phyloP scores from a whole-genome alignment of 2,329 filamentous ascomycete species.

The Beauveria scarabaeidicola region DNA sequence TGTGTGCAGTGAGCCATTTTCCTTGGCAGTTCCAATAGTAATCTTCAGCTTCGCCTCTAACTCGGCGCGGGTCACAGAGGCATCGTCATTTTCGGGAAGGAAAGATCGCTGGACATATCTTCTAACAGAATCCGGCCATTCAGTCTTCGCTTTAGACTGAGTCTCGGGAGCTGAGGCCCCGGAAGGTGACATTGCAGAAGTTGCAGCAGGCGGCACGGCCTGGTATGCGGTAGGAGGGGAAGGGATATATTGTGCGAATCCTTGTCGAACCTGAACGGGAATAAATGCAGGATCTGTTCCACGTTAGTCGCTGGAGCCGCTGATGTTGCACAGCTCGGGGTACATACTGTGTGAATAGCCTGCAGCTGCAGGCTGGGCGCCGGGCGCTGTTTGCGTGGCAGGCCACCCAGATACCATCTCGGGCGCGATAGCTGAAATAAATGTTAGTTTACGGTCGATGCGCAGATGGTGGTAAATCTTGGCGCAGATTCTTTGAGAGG shows the following conservation, averaged over 20 bases:
- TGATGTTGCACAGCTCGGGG: background rate
- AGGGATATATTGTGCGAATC: conserved; percentile 39
- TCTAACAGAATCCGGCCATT: conserved; percentile 77
- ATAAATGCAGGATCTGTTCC: conserved; percentile 47
- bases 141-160: conserved; percentile 51
- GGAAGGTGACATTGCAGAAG: conserved; percentile 15
- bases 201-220: conserved; percentile 14
- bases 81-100: conserved; percentile 59
- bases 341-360: conserved; percentile 32
- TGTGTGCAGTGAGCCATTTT: conserved; percentile 59
- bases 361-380: conserved; percentile 28
- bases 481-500: background rate
- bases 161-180: conserved; percentile 22
- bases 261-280: conserved; percentile 53
- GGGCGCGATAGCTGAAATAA: conserved; percentile 10
- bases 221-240: conserved; percentile 26
- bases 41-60: conserved; percentile 79
- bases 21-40: conserved; percentile 75
- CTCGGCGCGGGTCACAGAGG: conserved; percentile 54
- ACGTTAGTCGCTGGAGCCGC: conserved; percentile 17
- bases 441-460: conserved; percentile 12
- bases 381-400: conserved; percentile 30
- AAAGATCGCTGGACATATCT: conserved; percentile 87
- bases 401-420: conserved; percentile 31
- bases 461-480: background rate